These are phyloP conservation scores for Trametopsis cervina DNA, from an alignment of 768 basidiomycete genomes.

Conservation along the genomic window DNA sequence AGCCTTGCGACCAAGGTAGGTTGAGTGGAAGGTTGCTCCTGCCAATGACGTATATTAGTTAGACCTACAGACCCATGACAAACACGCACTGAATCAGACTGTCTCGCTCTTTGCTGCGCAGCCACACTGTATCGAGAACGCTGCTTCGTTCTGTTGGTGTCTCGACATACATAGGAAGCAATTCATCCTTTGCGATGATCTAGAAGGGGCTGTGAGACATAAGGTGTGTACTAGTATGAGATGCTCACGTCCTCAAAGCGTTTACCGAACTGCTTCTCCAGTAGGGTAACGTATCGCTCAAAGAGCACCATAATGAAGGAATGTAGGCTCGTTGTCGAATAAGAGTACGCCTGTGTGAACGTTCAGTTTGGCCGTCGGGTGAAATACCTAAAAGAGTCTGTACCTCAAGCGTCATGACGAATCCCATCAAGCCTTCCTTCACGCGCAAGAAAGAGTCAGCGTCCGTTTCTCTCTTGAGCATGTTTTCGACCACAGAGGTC, in stretches of 20 bases:
- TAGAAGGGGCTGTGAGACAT: conserved; percentile 25
- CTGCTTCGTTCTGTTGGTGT: conserved; percentile 55
- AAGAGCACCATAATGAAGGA: conserved; percentile 83
- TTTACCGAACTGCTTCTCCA: conserved; percentile 74
- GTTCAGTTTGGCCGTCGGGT: not conserved
- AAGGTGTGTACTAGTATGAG: not conserved
- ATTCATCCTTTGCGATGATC: conserved; percentile 85
- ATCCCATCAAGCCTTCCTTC: conserved; percentile 79
- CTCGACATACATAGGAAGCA: conserved; percentile 77
- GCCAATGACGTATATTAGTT: not conserved
- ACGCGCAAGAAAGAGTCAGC: conserved; percentile 75
- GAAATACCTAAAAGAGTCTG: conserved; percentile 6
- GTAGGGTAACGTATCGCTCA: conserved; percentile 78
- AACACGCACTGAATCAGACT: conserved; percentile 44
- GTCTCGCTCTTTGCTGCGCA: conserved; percentile 59
- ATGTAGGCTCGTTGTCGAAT: conserved; percentile 77
- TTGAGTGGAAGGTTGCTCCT: conserved; percentile 62
- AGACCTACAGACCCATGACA: not conserved
- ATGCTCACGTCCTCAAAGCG: conserved; percentile 71
- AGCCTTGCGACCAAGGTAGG: conserved; percentile 93
- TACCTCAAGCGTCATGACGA: conserved; percentile 92
- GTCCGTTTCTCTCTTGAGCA: conserved; percentile 67
- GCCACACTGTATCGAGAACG: conserved; percentile 79
- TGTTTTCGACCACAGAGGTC: conserved; percentile 63
- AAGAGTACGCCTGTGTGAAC: conserved; percentile 71